A percentile compares a stretch with the other conserved stretches of the same genome.
Evolutionary conservation across 2,329 filamentous ascomycete genomes (phyloP).

Genomic region (Aspergillus quadrilineatus): DNA sequence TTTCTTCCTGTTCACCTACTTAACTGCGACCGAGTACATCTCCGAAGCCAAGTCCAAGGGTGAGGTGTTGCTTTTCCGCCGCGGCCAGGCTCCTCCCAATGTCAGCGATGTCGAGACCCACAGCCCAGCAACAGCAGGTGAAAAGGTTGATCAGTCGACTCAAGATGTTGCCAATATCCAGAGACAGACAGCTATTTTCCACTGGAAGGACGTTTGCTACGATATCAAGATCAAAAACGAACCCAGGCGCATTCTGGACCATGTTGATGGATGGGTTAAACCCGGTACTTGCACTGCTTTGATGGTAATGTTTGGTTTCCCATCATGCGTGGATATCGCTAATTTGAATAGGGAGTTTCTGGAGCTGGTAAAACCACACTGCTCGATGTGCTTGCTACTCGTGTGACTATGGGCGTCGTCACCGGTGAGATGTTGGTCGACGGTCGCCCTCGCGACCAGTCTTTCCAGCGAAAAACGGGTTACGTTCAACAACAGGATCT

Average conservation of each 20-base stretch:
- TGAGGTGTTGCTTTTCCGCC: slow-evolving; percentile 72
- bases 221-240: slow-evolving; percentile 79
- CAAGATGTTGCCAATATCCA: slow-evolving; percentile 48
- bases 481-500: slow-evolving; percentile 94
- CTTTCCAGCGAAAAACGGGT: slow-evolving; percentile 88
- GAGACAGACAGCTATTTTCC: slow-evolving; percentile 74
- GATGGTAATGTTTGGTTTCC: slow-evolving; percentile 56
- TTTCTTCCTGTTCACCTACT: slow-evolving; percentile 61
- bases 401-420: slow-evolving; percentile 85
- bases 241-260: slow-evolving; percentile 71
- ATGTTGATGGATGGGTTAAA: slow-evolving; percentile 92
- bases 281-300: slow-evolving; percentile 85
- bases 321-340: slow-evolving; percentile 29
- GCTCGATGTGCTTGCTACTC: slow-evolving; percentile 79
- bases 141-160: slow-evolving; percentile 34
- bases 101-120: slow-evolving; percentile 31
- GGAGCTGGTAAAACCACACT: slow-evolving; percentile 95
- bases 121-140: slow-evolving; percentile 25
- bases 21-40: slow-evolving; percentile 62
- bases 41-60: slow-evolving; percentile 71
- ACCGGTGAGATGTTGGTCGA: slow-evolving; percentile 84
- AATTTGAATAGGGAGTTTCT: slow-evolving; percentile 53
- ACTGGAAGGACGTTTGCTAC: slow-evolving; percentile 82
- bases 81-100: slow-evolving; percentile 58
- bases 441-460: slow-evolving; percentile 69